Conservation (phyloP, 106 monocot genomes). For the Acorus gramineus region DNA sequence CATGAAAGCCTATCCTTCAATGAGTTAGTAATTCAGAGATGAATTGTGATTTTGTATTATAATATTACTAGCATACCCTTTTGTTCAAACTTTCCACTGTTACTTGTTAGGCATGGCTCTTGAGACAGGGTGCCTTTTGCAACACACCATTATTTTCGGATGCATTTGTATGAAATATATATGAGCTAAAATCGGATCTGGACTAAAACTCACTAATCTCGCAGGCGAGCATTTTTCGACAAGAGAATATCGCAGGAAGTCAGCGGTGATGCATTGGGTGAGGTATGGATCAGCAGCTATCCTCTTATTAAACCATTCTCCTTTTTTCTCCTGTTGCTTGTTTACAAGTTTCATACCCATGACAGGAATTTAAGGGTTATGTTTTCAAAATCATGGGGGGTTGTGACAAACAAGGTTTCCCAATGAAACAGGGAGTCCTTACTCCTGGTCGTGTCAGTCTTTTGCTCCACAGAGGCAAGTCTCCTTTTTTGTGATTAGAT, state of each 20-base stretch:
- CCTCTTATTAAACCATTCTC: background rate
- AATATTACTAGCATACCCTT: too few relatives aligned
- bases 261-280: conserved; percentile 35
- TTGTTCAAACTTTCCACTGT: too few relatives aligned
- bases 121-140: too few relatives aligned
- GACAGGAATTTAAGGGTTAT: conserved; percentile 64
- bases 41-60: too few relatives aligned
- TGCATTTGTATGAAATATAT: too few relatives aligned
- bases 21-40: too few relatives aligned
- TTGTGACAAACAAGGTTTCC: conserved; percentile 69
- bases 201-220: background rate
- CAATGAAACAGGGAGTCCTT: conserved; percentile 68
- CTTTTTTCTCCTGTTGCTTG: background rate
- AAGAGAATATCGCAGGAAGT: conserved; percentile 39
- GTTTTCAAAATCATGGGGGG: conserved; percentile 63
- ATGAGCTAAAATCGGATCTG: too few relatives aligned
- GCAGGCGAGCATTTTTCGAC: conserved; percentile 34
- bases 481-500: background rate
- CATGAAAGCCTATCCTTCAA: too few relatives aligned
- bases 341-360: too few relatives aligned
- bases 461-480: conserved; percentile 40
- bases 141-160: too few relatives aligned
- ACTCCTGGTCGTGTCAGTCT: conserved; percentile 51
- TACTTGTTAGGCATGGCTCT: too few relatives aligned
- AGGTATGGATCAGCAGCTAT: conserved; percentile 3